These are phyloP conservation scores for Protoeuglena noctilucae DNA, from an alignment of 139 green algal genomes.

Conservation along the genomic window DNA sequence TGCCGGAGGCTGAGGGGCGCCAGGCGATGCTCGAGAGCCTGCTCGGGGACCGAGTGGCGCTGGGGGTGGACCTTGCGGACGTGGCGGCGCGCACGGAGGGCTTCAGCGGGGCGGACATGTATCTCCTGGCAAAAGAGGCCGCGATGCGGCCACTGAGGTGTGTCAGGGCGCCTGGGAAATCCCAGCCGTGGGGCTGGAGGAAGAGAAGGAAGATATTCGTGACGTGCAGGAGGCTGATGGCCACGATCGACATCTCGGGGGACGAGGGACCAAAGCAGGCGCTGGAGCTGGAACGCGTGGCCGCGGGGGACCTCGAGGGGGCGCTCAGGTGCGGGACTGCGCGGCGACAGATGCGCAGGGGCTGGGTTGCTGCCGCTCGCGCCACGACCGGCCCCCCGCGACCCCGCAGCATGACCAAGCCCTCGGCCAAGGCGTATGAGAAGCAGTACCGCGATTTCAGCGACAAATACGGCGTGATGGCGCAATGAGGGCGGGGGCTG, in stretches of 20 bases:
- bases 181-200: no score
- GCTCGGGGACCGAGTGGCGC: constrained; percentile 13
- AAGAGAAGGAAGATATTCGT: no score
- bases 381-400: neutral
- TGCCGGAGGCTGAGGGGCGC: constrained; percentile 18
- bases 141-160: constrained; percentile 40
- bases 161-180: no score
- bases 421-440: constrained; percentile 16
- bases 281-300: neutral
- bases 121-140: constrained; percentile 35
- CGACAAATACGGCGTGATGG: constrained; percentile 23
- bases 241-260: constrained; percentile 19
- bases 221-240: constrained; percentile 35
- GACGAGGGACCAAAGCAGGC: no score
- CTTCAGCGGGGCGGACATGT: constrained; percentile 32
- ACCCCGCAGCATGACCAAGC: constrained; percentile 1
- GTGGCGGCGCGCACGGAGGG: constrained; percentile 21
- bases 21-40: constrained; percentile 20
- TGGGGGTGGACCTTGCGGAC: constrained; percentile 14
- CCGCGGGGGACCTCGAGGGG: neutral
- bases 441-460: constrained; percentile 25
- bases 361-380: neutral
- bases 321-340: neutral
- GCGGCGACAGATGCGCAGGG: neutral
- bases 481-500: no score